Percentiles rank a stretch among this genome's conserved stretches.
Conservation (phyloP, 1,284 basidiomycete species). For the Pascua guehoae region DNA sequence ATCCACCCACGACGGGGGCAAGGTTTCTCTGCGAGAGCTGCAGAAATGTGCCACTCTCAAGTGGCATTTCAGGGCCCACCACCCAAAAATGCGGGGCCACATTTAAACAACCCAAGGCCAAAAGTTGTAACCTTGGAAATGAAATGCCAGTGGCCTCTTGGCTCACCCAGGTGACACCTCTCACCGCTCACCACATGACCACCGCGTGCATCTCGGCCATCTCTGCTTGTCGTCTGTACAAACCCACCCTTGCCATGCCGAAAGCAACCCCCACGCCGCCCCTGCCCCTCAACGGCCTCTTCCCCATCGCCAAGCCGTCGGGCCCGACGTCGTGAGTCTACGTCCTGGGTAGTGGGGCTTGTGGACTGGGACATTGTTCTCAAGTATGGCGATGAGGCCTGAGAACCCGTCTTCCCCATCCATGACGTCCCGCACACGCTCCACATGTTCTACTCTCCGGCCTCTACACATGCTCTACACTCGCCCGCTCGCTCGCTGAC, state of each 20-base stretch:
- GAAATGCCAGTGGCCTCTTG: neutral
- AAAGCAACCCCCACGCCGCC: slow-evolving; percentile 37
- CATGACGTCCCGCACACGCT: too few relatives aligned
- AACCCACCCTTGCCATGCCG: slow-evolving; percentile 33
- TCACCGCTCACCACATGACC: neutral
- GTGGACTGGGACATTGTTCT: too few relatives aligned
- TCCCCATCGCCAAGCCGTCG: slow-evolving; percentile 49
- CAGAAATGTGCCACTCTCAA: too few relatives aligned
- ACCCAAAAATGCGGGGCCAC: neutral
- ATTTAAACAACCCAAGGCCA: neutral
- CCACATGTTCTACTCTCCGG: too few relatives aligned
- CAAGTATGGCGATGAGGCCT: too few relatives aligned
- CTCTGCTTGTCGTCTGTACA: too few relatives aligned
- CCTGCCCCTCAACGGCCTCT: slow-evolving; percentile 48
- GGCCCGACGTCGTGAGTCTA: slow-evolving; percentile 48
- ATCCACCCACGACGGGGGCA: too few relatives aligned
- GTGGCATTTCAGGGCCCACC: too few relatives aligned
- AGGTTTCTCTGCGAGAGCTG: too few relatives aligned
- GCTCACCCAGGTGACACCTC: neutral
- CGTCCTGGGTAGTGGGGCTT: too few relatives aligned
- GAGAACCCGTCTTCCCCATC: neutral
- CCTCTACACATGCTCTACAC: too few relatives aligned
- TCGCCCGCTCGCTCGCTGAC: neutral
- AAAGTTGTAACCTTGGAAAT: too few relatives aligned
- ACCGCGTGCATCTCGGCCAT: neutral